Base-by-base conservation (phyloP, 345 rosid species). In the Bruguiera gymnorhiza region DNA sequence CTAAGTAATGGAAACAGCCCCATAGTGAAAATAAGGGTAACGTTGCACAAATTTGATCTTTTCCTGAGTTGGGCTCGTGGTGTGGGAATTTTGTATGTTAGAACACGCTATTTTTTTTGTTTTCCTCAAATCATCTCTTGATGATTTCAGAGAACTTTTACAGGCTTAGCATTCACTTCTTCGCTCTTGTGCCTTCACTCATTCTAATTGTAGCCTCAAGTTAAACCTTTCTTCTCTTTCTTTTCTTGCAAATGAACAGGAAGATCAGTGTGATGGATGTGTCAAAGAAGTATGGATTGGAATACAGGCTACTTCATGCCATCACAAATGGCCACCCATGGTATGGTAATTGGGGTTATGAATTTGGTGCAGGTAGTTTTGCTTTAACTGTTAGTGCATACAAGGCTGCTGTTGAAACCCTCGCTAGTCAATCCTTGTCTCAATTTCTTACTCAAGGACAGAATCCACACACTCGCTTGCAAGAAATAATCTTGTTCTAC, bases 321-420 rank as follows among this genome's bases (percentile, higher is more conserved):
- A 72, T 86, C 63, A 81, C 71, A 32, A 84, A 80, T 57, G 91
- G 89, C 21, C 76, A 69, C 63, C 76, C 91, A 2, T 86, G 94
- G 94, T 88, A 88, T 71, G 91, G 91, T 34, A 80, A 86, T 34
- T 89, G 91, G 94, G 91, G 91, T 63, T 86, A 86, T 68, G 84
- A 89, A 68, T 86, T 89, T 34, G 87, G 89, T 62, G 79, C 88
- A 15, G 94, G 91, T 19, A 86, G 94, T 75, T 88, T 80, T 36
- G 88, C 83, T 60, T 64, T 86, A 75, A 82, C 88, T 9, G 51
- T 15, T 43, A 83, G 83, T 79, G 79, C 81, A 23, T 88, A 88
- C 29, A 79, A 80, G 66, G 75, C 75, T 43, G 86, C 94, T 0
- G 81, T 86, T 61, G 80, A 79, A 37, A 62, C 80, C 57, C 89